Evolutionary conservation across 2,329 filamentous ascomycete genomes (phyloP), one percentile per base, ranked within the genome.

Genomic region (Paecilomyces sp.): DNA sequence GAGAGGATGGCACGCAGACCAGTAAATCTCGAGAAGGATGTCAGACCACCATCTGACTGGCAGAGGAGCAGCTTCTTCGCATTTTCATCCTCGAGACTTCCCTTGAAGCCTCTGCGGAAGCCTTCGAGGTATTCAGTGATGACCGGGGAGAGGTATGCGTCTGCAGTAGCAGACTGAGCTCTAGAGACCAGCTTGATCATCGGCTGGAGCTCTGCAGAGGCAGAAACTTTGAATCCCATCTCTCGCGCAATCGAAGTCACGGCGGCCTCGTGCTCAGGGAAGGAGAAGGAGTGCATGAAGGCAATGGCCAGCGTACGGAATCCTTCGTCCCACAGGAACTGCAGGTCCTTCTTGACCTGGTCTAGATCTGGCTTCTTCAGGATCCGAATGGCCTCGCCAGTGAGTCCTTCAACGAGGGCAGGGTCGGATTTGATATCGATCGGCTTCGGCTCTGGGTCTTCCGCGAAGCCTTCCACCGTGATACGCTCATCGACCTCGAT

Each of bases 271-370:
- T 96, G 91, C 52, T 90, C 84, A 1, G 90, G 90, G 68, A 89
- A 96, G 0, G 90, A 92, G 71, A 94, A 95, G 2, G 88, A 89
- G 70, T 95, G 91, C 84, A 94, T 90, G 60, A 95, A 68, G 5
- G 69, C 70, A 6, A 77, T 68, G 0, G 73, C 74, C 34, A 77
- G 57, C 1, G 72, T 74, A 8, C 73, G 65, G 33, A 70, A 70
- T 1, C 74, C 75, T n/a, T 70, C 65, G 1, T 67, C 60, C 56
- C 66, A 73, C 2, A 77, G 61, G 74, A 81, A 79, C 70, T 89
- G 79, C 54, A 91, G 74, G 66, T 88, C 83, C 22, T 77, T 71
- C 57, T 80, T 85, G 15, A 68, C 75, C 8, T 79, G 74, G 62
- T 84, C 80, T 13, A 82, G 76, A 0, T 72, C 66, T n/a, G 87